Conservation (phyloP, 2,329 filamentous ascomycete species). For the Pezicula rhizophila region DNA sequence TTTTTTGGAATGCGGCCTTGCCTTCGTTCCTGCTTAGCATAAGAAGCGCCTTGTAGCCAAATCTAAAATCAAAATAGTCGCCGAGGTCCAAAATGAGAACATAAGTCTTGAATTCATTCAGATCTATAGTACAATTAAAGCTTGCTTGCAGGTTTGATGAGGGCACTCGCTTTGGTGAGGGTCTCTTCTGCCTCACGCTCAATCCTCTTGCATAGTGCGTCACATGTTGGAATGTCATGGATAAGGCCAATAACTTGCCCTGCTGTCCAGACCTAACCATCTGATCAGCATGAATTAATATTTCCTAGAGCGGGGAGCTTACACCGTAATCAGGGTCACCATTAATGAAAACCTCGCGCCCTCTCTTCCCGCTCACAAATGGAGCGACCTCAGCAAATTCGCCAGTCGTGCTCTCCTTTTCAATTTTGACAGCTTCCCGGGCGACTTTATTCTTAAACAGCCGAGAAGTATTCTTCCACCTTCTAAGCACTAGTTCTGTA, state of each 20-base stretch:
- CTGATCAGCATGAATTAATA: slow-evolving; percentile 7
- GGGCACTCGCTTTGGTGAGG: slow-evolving; percentile 50
- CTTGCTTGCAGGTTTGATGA: slow-evolving; percentile 54
- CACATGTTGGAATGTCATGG: slow-evolving; percentile 75
- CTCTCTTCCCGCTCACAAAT: slow-evolving; percentile 83
- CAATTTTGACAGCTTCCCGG: slow-evolving; percentile 71
- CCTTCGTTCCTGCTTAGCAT: too few species aligned
- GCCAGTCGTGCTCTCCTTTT: slow-evolving; percentile 74
- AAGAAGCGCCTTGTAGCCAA: too few species aligned
- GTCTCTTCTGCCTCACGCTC: slow-evolving; percentile 69
- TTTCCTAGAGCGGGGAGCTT: slow-evolving; percentile 31
- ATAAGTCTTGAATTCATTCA: too few species aligned
- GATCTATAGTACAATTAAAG: slow-evolving; percentile 14
- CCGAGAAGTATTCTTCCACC: slow-evolving; percentile 89
- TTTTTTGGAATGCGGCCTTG: too few species aligned
- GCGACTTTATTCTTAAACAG: slow-evolving; percentile 89
- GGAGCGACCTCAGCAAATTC: slow-evolving; percentile 87
- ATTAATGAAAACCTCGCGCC: slow-evolving; percentile 84
- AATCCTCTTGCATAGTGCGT: slow-evolving; percentile 62
- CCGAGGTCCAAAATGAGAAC: too few species aligned
- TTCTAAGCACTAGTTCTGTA: slow-evolving; percentile 77
- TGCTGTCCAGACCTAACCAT: slow-evolving; percentile 79
- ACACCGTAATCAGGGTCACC: slow-evolving; percentile 88
- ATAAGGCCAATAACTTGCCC: slow-evolving; percentile 91
- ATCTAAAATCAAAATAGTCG: too few species aligned